Base-by-base conservation (phyloP, 1,139 yeast species). In the Yamadazyma spencermartinsiae region DNA sequence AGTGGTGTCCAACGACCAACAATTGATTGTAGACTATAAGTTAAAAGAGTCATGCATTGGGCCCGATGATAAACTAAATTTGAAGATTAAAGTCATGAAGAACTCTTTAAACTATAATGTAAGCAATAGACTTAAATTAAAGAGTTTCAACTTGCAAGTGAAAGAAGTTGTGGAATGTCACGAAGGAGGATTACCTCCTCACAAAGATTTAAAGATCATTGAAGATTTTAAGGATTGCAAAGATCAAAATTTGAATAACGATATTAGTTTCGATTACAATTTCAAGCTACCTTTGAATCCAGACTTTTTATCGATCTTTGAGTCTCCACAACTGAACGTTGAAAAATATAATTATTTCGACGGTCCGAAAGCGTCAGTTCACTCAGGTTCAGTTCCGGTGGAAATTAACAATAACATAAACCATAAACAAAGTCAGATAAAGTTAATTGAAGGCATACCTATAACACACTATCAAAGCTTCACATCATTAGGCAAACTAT, bases 401-500 rank as follows among this genome's bases (percentile, higher is more conserved):
- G 35, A 36, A 16, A 37, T 49, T 10, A 41, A 47, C 15, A 49
- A 42, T 36, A 29, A 50, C 27, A 41, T 42, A 17, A 39, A 43
- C 34, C 50, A 43, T 24, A 37, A 35, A 28, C 54, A 36, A 34
- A 38, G 31, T 28, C 44, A 41, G 23, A 32, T 48, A 6, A 37
- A 42, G 35, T 42, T 66, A 13, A 64, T 59, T 9, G 72, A 65
- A 30, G 77, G 76, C 2, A 56, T 72, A 1, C 76, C 78, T 0
- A 41, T 70, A 10, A 67, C 76, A 0, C 76, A 72, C 45, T 61
- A 61, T 19, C 75, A 71, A 43, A 71, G 73, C 6, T 73, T 72
- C 46, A 74, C 86, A 1, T 58, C 72, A 2, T 44, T 63, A 20
- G 86, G 87, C 0, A 65, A 65, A 35, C 63, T 79, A 19, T 81